phyloP scores from a whole-genome alignment of 306 rosid genomes.

The Luffa aegyptiaca region DNA sequence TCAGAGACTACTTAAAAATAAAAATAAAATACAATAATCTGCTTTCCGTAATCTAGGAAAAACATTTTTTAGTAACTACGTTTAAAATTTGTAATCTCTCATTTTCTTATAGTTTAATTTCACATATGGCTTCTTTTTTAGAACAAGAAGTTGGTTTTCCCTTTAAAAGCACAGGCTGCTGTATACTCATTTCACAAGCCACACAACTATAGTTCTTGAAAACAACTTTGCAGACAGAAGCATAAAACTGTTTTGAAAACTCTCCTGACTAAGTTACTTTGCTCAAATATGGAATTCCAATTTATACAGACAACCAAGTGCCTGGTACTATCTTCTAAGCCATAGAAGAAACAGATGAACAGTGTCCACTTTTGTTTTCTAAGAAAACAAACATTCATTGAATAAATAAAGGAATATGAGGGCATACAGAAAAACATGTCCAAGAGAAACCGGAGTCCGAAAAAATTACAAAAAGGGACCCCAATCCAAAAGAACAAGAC shows the following conservation, averaged over 20 bases:
- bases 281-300: not conserved
- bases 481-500: too few species aligned
- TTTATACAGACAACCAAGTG: not conserved
- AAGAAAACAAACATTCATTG: too few species aligned
- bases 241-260: not conserved
- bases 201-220: not conserved
- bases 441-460: too few species aligned
- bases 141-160: not conserved
- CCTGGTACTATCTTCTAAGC: not conserved
- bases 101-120: not conserved
- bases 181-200: not conserved
- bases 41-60: not conserved
- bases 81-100: not conserved
- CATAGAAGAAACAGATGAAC: not conserved
- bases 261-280: not conserved
- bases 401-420: too few species aligned
- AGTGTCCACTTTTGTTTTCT: not conserved
- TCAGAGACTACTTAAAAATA: not conserved
- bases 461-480: too few species aligned
- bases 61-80: not conserved
- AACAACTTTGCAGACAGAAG: not conserved
- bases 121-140: not conserved
- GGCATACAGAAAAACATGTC: too few species aligned
- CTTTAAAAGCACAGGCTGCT: not conserved
- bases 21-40: not conserved